Evolutionary conservation across 2,329 filamentous ascomycete genomes (phyloP), one percentile per base, ranked within the genome.

Genomic region (Domatiomyces globalis): DNA sequence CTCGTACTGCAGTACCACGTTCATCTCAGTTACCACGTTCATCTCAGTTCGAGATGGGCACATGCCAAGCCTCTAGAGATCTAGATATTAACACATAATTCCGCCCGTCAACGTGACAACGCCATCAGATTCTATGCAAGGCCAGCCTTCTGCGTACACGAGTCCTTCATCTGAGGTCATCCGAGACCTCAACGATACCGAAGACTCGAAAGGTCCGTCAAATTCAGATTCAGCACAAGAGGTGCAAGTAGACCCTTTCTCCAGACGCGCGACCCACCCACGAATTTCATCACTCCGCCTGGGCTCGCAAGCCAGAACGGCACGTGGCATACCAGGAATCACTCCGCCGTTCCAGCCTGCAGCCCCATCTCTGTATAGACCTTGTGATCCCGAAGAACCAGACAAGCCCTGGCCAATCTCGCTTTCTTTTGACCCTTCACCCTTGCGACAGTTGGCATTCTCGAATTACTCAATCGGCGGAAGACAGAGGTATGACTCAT

Each of bases 241-340:
- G 10, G 10, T 10, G 33, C 33, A 39, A 39, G 12, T 39, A 39
- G 33, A 39, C 33, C 8, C 33, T 39, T 39, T 39, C 8, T 27
- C 49, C 46, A 52, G 50, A 46, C 52, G 51, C 18, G 54, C 54
- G 6, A 45, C 56, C 15, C 56, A 57, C 47, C 56, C 54, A 12
- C 56, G 56, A 43, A 51, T 58, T 33, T 55, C 55, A 51, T 57
- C 56, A 54, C 54, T 58, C 43, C 54, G 54, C 39, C 50, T 58
- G 29, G 55, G 54, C 17, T 51, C 56, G 19, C 46, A 55, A 22
- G 56, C 54, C 22, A 50, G 54, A 53, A 53, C 50, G 39, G 50
- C 49, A 43, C 36, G 48, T 15, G 54, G 56, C 20, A 39, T 53
- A 19, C 43, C 46, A 29, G 63, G 65, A 5, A 54, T 49, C 15